phyloP scores from a whole-genome alignment of 2,329 filamentous ascomycete species.

The Coniella lustricola region DNA sequence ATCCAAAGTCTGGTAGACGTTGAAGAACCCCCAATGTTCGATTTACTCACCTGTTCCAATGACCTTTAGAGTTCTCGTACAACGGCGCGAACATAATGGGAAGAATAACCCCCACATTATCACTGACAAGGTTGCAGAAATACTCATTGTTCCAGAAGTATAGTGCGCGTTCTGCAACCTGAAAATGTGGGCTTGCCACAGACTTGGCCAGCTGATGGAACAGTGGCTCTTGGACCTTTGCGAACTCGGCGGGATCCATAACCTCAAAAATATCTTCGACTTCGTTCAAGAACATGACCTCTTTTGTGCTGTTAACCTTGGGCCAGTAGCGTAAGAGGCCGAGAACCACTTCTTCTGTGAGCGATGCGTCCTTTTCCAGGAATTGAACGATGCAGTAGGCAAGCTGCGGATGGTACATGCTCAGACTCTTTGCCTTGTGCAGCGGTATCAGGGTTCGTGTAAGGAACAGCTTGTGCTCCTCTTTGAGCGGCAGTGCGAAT shows the following conservation, averaged over 20 bases:
- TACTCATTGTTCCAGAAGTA: constrained; percentile 99
- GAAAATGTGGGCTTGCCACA: constrained; percentile 96
- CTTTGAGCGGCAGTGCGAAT: constrained; percentile 91
- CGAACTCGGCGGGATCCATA: constrained; percentile 97
- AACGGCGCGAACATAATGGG: constrained; percentile 99
- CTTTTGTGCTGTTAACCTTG: constrained; percentile 98
- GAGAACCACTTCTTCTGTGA: constrained; percentile 96
- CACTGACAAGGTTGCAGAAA: constrained; percentile 97
- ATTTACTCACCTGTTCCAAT: constrained; percentile 83
- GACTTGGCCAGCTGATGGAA: constrained; percentile 98
- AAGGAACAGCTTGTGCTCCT: constrained; percentile 97
- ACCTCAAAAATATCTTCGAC: constrained; percentile 99
- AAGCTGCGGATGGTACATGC: constrained; percentile 99
- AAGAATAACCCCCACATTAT: constrained; percentile 96
- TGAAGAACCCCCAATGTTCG: no score
- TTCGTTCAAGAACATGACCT: constrained; percentile 99
- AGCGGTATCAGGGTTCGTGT: constrained; percentile 87
- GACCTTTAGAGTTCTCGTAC: constrained; percentile 97
- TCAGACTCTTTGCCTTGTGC: constrained; percentile 97
- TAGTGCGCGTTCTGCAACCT: constrained; percentile 91
- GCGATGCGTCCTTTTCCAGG: constrained; percentile 89
- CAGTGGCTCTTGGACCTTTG: constrained; percentile 94
- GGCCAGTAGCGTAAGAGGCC: constrained; percentile 96
- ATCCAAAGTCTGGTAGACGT: neutral
- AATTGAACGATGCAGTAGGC: constrained; percentile 99